These are phyloP conservation scores for Chionographis japonica DNA, from an alignment of 106 monocot genomes.

Conservation along the genomic window DNA sequence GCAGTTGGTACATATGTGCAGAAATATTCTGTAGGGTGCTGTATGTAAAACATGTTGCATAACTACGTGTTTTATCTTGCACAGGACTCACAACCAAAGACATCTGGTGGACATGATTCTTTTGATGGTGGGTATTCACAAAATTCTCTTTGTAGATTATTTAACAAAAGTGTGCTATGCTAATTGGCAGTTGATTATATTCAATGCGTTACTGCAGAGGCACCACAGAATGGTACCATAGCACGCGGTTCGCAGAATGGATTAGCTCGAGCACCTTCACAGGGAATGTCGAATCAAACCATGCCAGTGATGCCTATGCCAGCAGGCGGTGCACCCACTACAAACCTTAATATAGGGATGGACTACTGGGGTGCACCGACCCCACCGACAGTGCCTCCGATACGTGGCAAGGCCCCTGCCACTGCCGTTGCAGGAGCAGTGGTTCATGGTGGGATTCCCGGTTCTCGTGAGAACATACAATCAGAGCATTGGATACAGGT, in stretches of 20 bases:
- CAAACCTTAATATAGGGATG: slow-evolving; percentile 47
- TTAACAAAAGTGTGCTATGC: too few species aligned
- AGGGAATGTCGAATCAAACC: slow-evolving; percentile 18
- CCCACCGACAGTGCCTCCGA: slow-evolving; percentile 14
- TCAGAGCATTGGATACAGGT: slow-evolving; percentile 48
- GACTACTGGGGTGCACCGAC: slow-evolving; percentile 34
- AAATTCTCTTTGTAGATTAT: not conserved
- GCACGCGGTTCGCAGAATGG: slow-evolving; percentile 47
- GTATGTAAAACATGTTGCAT: too few species aligned
- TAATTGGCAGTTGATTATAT: not conserved
- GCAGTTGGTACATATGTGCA: too few species aligned
- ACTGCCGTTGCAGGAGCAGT: slow-evolving; percentile 16
- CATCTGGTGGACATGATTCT: slow-evolving; percentile 19
- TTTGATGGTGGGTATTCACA: slow-evolving; percentile 19
- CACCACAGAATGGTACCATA: slow-evolving; percentile 27
- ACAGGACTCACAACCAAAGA: slow-evolving; percentile 39
- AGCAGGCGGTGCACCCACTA: slow-evolving; percentile 33
- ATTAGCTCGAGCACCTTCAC: slow-evolving; percentile 19
- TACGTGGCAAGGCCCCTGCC: slow-evolving; percentile 26
- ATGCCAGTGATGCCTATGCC: slow-evolving; percentile 39
- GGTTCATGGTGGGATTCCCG: slow-evolving; percentile 21
- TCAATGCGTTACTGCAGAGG: slow-evolving; percentile 6
- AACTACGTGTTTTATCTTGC: not conserved
- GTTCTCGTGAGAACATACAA: slow-evolving; percentile 20
- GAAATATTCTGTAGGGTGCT: too few species aligned